Base-by-base conservation (phyloP, 805 yeast species). In the Scheffersomyces stipitis region DNA sequence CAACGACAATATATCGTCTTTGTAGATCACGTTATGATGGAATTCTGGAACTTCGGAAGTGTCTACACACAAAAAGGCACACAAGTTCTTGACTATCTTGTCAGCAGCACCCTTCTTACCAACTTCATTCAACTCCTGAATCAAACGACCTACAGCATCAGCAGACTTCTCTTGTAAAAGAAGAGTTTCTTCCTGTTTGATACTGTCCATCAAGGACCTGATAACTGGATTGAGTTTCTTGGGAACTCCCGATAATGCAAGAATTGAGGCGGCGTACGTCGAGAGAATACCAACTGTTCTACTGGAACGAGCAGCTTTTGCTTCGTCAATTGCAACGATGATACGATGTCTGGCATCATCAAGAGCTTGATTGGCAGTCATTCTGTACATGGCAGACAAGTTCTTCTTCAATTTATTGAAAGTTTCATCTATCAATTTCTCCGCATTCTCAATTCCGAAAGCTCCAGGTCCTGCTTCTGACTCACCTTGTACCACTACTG, bases 11-110 rank as follows among this genome's bases (percentile, higher is more conserved):
- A 91, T 83, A 10, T 66, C 65, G 30, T 76, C 78, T 13, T 61
- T 70, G 38, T 72, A 66, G 10, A 63, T 60, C 26, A 76, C 74
- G 48, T 86, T 85, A 30, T 84, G 81, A 12, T 71, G 69, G 54
- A 87, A 93, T 52, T 88, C 97, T 2, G 99, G 99, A 22, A 91
- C 96, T 55, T 90, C 97, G 3, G 93, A 78, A 0, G 96, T 88
- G 56, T 91, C 99, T 22, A 90, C 96, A 64, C 99, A 93, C 34
- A 93, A 56, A 56, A 91, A 91, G 0, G 91, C 96, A 64, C 96
- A 86, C 38, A 95, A 65, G 54, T 93, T 93, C 57, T 87, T 91
- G 30, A 87, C 78, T 45, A 95, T 84, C 56, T 93, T 93, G 49
- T 87, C 95, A 2, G 91, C 80, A 1, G 91, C 93, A 26, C 80